Percentiles rank a stretch among this genome's conserved stretches.
phyloP scores from a whole-genome alignment of 768 basidiomycete genomes.

The Panaeolus papilionaceus region DNA sequence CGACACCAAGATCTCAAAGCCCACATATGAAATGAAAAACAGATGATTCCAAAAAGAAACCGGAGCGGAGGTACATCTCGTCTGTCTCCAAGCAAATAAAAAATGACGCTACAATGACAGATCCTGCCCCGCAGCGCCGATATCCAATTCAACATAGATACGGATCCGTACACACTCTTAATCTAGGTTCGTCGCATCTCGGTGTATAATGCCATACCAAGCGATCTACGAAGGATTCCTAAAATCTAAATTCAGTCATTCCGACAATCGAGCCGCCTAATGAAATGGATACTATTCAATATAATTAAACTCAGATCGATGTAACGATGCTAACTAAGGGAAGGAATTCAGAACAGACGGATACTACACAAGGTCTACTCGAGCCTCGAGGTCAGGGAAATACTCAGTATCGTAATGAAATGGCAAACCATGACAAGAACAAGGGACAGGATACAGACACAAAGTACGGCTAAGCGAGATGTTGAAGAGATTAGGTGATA shows the following conservation, averaged over 20 bases:
- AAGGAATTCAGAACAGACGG: neutral
- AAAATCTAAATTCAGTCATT: neutral
- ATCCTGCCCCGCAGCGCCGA: neutral
- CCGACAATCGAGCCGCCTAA: slow-evolving; percentile 4
- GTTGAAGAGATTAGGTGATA: slow-evolving; percentile 1
- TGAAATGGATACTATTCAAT: neutral
- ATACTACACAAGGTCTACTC: neutral
- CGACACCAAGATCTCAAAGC: neutral
- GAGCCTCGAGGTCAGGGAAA: neutral
- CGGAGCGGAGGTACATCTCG: neutral
- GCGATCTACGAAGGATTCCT: neutral
- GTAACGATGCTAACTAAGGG: neutral
- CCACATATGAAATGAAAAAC: neutral
- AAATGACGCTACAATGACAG: neutral
- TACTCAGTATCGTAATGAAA: neutral
- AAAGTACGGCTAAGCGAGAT: neutral
- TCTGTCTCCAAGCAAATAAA: no score
- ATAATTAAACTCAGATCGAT: slow-evolving; percentile 5
- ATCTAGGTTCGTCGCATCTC: neutral
- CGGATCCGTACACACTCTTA: neutral
- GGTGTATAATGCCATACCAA: neutral
- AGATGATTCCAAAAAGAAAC: neutral
- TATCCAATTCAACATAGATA: neutral
- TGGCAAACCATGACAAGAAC: neutral
- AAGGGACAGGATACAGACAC: neutral